Conservation (phyloP, 1,284 basidiomycete genomes). For the Porogramme epimiltina region DNA sequence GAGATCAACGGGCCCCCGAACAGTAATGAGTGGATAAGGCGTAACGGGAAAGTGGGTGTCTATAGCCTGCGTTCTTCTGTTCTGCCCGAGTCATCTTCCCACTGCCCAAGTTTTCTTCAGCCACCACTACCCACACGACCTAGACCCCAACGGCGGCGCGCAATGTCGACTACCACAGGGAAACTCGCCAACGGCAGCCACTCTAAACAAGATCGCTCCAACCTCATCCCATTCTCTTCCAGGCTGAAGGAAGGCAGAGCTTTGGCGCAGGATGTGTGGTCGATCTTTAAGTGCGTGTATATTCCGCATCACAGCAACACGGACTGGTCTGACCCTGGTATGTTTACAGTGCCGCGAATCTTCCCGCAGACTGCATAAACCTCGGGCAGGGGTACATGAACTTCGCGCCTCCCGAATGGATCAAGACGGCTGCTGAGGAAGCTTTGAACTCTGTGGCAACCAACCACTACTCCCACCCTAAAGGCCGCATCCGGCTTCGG, state of each 20-base stretch:
- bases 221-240: slow-evolving; percentile 64
- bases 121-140: no score
- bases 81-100: no score
- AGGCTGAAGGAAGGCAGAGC: slow-evolving; percentile 75
- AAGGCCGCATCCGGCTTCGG: slow-evolving; percentile 83
- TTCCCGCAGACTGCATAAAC: slow-evolving; percentile 87
- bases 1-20: no score
- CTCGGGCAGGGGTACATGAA: slow-evolving; percentile 97
- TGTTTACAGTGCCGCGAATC: slow-evolving; percentile 73
- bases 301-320: slow-evolving; percentile 4
- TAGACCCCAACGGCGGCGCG: not conserved
- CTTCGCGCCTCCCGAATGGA: slow-evolving; percentile 84
- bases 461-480: slow-evolving; percentile 92
- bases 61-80: no score
- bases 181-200: slow-evolving; percentile 15
- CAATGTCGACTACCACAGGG: slow-evolving; percentile 13
- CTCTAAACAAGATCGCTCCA: slow-evolving; percentile 42
- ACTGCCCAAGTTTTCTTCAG: no score
- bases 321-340: slow-evolving; percentile 16
- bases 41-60: no score
- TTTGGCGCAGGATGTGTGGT: slow-evolving; percentile 86
- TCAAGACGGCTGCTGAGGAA: slow-evolving; percentile 74
- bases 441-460: slow-evolving; percentile 69
- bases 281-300: slow-evolving; percentile 83
- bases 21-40: no score